A percentile compares a stretch with the other conserved stretches of the same genome.
Conservation (phyloP, 331 rosid genomes). For the Quercus tomentella region DNA sequence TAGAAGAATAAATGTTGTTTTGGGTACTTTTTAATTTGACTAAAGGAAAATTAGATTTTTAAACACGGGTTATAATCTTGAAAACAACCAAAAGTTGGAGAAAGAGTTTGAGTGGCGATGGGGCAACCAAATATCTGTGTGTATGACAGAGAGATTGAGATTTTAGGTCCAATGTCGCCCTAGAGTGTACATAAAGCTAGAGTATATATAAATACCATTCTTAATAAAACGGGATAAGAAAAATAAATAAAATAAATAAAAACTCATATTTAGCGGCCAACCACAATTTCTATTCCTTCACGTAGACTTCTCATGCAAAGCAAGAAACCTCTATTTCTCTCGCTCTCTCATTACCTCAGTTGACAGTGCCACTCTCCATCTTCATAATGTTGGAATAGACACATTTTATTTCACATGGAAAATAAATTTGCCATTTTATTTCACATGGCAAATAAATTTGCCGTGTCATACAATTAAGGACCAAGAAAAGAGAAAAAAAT, state of each 20-base stretch:
- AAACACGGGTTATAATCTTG: conserved; percentile 16
- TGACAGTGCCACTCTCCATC: conserved; percentile 11
- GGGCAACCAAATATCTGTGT: conserved; percentile 53
- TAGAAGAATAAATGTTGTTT: conserved; percentile 52
- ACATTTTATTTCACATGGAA: too few species aligned
- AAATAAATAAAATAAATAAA: not conserved
- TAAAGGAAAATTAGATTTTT: conserved; percentile 38
- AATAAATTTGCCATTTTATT: too few species aligned
- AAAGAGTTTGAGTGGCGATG: conserved; percentile 60
- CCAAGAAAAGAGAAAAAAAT: too few species aligned
- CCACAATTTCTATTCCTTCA: conserved; percentile 63
- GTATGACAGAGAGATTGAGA: conserved; percentile 16
- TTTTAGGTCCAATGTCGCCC: conserved; percentile 66
- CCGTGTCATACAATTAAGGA: too few species aligned
- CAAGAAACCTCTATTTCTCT: conserved; percentile 48
- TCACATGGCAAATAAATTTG: too few species aligned
- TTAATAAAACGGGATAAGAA: conserved; percentile 1
- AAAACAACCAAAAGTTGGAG: conserved; percentile 13
- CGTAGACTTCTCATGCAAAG: conserved; percentile 64
- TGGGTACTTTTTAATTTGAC: conserved; percentile 41
- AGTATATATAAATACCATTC: conserved; percentile 14
- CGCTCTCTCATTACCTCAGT: conserved; percentile 7
- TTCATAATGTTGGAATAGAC: not conserved
- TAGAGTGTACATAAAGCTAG: conserved; percentile 67
- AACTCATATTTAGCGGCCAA: conserved; percentile 30